Conservation (phyloP, 257 asterid genomes). For the Gynochthodes officinalis region DNA sequence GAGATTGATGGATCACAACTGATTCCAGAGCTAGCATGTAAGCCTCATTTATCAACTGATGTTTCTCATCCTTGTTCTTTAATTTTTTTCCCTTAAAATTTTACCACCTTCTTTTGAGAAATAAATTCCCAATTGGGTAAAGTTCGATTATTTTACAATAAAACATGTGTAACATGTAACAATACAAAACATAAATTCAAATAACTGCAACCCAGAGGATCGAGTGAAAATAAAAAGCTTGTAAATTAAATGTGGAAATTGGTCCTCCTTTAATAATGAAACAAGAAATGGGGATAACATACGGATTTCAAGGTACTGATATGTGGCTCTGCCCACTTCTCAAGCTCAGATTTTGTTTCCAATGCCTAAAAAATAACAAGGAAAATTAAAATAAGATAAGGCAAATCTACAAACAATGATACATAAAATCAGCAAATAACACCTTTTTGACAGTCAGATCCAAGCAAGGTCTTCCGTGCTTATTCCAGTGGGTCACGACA, state of each 20-base stretch:
- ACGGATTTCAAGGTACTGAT: conserved; percentile 31
- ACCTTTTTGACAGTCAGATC: conserved; percentile 39
- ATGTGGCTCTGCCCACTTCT: conserved; percentile 34
- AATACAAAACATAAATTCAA: background rate
- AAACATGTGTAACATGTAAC: background rate
- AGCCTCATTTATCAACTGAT: background rate
- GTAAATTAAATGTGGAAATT: background rate
- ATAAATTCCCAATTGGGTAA: background rate
- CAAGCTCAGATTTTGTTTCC: conserved; percentile 30
- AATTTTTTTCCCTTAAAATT: background rate
- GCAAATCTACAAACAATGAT: background rate
- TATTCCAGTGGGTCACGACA: conserved; percentile 36
- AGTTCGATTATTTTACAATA: background rate
- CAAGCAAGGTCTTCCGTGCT: conserved; percentile 35
- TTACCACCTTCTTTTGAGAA: background rate
- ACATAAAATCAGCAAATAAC: background rate
- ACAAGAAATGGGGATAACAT: conserved; percentile 15
- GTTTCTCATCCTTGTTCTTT: background rate
- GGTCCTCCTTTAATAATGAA: background rate
- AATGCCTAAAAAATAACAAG: conserved; percentile 32
- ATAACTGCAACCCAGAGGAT: background rate
- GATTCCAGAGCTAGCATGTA: background rate
- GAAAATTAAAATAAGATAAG: background rate
- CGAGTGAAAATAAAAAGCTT: background rate
- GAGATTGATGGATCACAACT: background rate